Percentiles rank a stretch among this genome's conserved stretches.
Conservation (phyloP, 371 early-diverging fungal species). For the Smittium culicis region DNA sequence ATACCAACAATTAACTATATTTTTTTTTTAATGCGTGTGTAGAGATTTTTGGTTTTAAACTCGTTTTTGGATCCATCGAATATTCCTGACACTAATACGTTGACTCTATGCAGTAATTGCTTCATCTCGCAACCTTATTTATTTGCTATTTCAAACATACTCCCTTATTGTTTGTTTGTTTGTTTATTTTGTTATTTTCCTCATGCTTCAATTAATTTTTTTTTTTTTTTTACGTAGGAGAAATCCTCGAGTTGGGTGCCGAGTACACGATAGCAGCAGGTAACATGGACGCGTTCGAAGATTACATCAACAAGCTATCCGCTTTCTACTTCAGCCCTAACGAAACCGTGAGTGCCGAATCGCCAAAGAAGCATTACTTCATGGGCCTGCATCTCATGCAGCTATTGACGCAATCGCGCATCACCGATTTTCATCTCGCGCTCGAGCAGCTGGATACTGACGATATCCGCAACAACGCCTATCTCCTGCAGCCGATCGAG, state of each 20-base stretch:
- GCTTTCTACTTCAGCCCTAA: conserved; percentile 65
- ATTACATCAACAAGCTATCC: conserved; percentile 84
- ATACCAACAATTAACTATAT: no score
- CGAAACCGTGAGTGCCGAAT: conserved; percentile 27
- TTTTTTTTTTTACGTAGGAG: conserved; percentile 56
- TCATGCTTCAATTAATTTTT: no score
- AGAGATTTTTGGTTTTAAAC: conserved; percentile 10
- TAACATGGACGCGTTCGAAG: conserved; percentile 81
- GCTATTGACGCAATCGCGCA: conserved; percentile 79
- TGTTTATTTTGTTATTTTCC: no score
- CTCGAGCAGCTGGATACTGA: conserved; percentile 79
- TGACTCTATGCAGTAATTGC: background rate
- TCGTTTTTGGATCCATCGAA: background rate
- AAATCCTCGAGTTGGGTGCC: conserved; percentile 80
- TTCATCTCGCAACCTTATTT: no score
- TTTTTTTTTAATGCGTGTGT: background rate
- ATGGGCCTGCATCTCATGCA: conserved; percentile 83
- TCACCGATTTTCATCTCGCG: conserved; percentile 89
- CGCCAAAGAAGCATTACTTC: conserved; percentile 69
- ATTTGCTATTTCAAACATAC: no score
- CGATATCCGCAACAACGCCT: conserved; percentile 57
- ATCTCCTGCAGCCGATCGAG: conserved; percentile 79
- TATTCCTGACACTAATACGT: background rate
- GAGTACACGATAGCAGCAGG: conserved; percentile 66
- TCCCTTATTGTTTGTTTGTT: no score